A percentile compares a stretch with the other conserved stretches of the same genome.
phyloP scores from a whole-genome alignment of 2,329 filamentous ascomycete species.

The Aureobasidium sp. region DNA sequence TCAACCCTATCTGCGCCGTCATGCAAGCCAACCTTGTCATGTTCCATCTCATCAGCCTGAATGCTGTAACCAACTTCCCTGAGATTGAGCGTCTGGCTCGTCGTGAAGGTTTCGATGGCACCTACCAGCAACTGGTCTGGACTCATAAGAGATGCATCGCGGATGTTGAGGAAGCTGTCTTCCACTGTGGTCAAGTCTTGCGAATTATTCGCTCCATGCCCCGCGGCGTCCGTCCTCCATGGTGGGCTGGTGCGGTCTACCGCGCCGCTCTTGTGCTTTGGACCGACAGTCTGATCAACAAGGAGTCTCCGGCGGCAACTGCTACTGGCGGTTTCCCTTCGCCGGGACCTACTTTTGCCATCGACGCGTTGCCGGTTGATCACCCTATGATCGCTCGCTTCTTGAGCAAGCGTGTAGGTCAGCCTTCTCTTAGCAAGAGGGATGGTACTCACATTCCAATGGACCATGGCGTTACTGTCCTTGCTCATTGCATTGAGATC shows the following conservation, averaged over 20 bases:
- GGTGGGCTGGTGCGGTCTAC: conserved; percentile 64
- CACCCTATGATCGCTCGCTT: conserved; percentile 44
- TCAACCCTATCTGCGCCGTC: conserved; percentile 48
- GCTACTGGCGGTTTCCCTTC: conserved; percentile 29
- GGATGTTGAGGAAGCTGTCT: conserved; percentile 53
- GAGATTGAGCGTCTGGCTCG: conserved; percentile 59
- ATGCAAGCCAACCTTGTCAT: conserved; percentile 59
- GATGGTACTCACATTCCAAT: conserved; percentile 41
- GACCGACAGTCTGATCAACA: conserved; percentile 49
- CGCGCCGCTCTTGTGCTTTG: conserved; percentile 56
- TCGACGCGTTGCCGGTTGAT: conserved; percentile 43
- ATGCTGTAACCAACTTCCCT: conserved; percentile 57
- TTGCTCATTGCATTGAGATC: conserved; percentile 44
- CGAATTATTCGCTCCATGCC: conserved; percentile 53
- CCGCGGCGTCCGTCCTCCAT: conserved; percentile 51
- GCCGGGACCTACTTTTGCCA: conserved; percentile 36
- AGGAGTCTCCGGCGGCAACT: conserved; percentile 33
- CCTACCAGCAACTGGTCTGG: conserved; percentile 46
- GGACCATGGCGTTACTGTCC: conserved; percentile 40
- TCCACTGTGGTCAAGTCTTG: conserved; percentile 60
- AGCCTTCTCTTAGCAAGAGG: conserved; percentile 42
- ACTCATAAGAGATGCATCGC: conserved; percentile 54
- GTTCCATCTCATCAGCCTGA: conserved; percentile 62
- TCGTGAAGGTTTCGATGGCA: conserved; percentile 48
- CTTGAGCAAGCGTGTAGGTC: conserved; percentile 44